Evolutionary conservation across 176 grass and related monocot species (phyloP), one percentile per base, ranked within the genome.

Genomic region (Phragmites australis): DNA sequence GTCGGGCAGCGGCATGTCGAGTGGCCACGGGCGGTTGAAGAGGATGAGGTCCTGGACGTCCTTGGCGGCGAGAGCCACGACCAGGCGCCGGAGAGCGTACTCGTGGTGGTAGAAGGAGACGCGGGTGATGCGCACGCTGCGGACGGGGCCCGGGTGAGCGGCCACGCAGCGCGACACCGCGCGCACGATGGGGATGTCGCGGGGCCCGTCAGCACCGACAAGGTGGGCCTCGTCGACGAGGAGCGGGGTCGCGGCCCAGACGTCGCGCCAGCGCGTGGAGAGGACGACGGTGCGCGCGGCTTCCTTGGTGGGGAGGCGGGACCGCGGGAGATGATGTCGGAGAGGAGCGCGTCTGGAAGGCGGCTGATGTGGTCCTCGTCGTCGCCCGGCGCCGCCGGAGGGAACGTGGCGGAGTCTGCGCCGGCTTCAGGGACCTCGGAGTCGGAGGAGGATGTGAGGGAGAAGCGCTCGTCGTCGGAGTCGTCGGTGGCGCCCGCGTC

Each of bases 221-320:
- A 86, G 41, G 84, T 81, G 77, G 15, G 84, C 60, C 60, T 86
- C 84, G 50, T 86, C 84, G 68, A 88, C 9, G 65, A 78, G 37
- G 72, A 82, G 79, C 18, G 86, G 70, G 31, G 56, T 76, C 51
- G 37, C 74, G 51, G 80, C 19, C 73, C 79, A 88, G 18, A 69
- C 31, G 64, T 14, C 0, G 63, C 65, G 73, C 86, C 86, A 88
- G 30, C 21, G 60, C 39, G 57, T 42, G n/a, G 85, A 81, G 8
- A 87, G 78, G 29, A 4, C 65, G 46, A 60, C 43, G 79, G 85
- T 83, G 44, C 79, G 72, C 19, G 44, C 79, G 32, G 85, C 79
- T 0, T 87, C 78, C 41, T 42, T 81, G 40, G 69, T 75, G 70
- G 77, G 40, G 68, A 87, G 77, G n/a, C n/a, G n/a, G n/a, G n/a